Evolutionary conservation across 768 basidiomycete species (phyloP).

Genomic region (Mycena filopes): DNA sequence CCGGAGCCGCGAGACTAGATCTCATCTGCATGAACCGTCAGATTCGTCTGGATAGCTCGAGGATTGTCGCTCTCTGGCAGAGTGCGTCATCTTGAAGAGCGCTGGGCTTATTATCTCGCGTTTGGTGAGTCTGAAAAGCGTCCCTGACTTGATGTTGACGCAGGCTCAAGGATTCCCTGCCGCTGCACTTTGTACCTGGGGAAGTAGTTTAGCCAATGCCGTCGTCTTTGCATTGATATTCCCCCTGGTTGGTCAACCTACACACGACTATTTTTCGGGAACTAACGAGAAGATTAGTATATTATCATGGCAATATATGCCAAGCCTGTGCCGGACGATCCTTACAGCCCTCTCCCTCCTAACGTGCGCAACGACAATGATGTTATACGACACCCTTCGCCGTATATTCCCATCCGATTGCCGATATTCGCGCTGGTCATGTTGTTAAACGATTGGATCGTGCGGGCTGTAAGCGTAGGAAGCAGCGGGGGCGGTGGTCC

Average conservation of each 20-base stretch:
- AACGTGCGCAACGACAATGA: constrained; percentile 43
- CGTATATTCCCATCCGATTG: constrained; percentile 82
- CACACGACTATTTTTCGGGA: not conserved
- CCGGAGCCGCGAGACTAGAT: not conserved
- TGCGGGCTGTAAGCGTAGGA: constrained; percentile 69
- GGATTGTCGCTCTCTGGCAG: constrained; percentile 75
- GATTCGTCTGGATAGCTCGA: constrained; percentile 83
- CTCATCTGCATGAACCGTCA: constrained; percentile 41
- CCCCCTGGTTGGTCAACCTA: constrained; percentile 64
- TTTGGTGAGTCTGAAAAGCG: constrained; percentile 61
- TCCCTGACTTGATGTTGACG: constrained; percentile 12
- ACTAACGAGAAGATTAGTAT: constrained; percentile 61
- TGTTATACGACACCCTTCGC: constrained; percentile 72
- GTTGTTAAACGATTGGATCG: constrained; percentile 77
- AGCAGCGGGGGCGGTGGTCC: constrained; percentile 38
- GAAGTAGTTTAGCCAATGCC: constrained; percentile 81
- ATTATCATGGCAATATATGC: constrained; percentile 88
- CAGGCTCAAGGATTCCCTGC: constrained; percentile 70
- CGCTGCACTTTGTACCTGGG: constrained; percentile 77
- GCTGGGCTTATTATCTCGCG: constrained; percentile 90
- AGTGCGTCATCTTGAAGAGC: constrained; percentile 82
- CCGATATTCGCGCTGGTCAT: constrained; percentile 81
- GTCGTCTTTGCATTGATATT: constrained; percentile 86
- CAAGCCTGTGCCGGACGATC: constrained; percentile 77
- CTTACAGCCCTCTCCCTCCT: constrained; percentile 67